Evolutionary conservation across 345 rosid species (phyloP).

Genomic region (Eucalyptus polybractea): DNA sequence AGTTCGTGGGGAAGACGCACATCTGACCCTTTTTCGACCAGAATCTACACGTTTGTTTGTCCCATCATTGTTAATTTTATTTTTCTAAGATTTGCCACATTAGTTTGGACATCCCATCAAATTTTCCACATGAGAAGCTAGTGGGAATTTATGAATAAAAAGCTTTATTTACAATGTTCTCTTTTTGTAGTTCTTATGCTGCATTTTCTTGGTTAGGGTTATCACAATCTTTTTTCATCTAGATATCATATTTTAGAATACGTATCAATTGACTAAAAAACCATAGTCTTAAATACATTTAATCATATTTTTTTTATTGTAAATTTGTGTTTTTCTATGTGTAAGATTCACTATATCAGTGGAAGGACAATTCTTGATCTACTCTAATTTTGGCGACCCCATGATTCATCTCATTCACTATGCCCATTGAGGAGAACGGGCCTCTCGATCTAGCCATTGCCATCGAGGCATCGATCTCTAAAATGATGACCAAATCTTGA

Average conservation of each 20-base stretch:
- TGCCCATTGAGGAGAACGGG: accelerated
- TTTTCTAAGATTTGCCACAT: background rate
- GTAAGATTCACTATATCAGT: background rate
- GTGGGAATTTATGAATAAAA: background rate
- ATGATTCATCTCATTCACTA: background rate
- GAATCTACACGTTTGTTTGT: background rate
- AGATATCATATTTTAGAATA: background rate
- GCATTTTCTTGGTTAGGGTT: background rate
- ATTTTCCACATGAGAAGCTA: background rate
- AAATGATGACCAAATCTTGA: background rate
- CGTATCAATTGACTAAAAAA: background rate
- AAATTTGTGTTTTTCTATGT: background rate
- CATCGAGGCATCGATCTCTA: background rate
- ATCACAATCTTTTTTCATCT: background rate
- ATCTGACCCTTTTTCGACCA: background rate
- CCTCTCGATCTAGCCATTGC: background rate
- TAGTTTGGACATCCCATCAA: background rate
- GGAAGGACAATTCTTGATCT: background rate
- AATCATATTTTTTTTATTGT: background rate
- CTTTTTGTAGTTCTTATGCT: background rate
- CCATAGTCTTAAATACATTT: accelerated
- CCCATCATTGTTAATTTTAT: background rate
- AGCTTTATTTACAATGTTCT: background rate
- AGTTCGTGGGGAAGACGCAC: background rate
- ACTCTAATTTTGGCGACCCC: background rate